A percentile compares a stretch with the other conserved stretches of the same genome.
Evolutionary conservation across 2,329 filamentous ascomycete species (phyloP).

Genomic region (Claviceps pazoutovae): DNA sequence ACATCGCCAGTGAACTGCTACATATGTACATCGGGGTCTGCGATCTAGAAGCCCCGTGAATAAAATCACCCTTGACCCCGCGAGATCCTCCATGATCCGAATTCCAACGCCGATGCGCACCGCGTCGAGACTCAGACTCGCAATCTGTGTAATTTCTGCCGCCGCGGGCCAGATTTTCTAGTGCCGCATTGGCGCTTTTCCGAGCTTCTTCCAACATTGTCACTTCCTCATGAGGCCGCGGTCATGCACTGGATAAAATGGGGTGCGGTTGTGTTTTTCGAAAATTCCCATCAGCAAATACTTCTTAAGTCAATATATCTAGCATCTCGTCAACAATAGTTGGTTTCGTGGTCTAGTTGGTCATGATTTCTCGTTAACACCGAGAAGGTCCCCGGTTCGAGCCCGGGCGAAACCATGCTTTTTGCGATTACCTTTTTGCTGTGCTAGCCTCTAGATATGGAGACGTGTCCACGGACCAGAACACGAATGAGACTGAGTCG

Average conservation of each 20-base stretch:
- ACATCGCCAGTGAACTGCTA: not conserved
- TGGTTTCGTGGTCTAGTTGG: slow-evolving; percentile 7
- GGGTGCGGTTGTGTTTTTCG: not conserved
- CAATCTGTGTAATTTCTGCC: slow-evolving; percentile 12
- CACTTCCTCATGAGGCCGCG: slow-evolving; percentile 14
- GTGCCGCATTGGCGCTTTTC: slow-evolving; percentile 12
- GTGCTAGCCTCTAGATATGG: no score
- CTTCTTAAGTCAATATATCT: not conserved
- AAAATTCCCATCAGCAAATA: not conserved
- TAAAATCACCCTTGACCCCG: slow-evolving; percentile 10
- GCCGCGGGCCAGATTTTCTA: slow-evolving; percentile 13
- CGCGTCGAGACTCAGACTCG: slow-evolving; percentile 11
- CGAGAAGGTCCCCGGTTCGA: slow-evolving; percentile 27
- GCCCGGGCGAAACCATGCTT: slow-evolving; percentile 22
- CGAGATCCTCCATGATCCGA: slow-evolving; percentile 14
- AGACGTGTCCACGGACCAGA: no score
- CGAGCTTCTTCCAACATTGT: slow-evolving; percentile 12
- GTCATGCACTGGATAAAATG: slow-evolving; percentile 16
- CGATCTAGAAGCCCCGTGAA: slow-evolving; percentile 10
- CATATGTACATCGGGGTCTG: slow-evolving; percentile 1
- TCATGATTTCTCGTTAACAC: slow-evolving; percentile 15
- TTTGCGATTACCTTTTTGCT: slow-evolving; percentile 7
- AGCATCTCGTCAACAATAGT: not conserved
- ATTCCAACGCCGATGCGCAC: slow-evolving; percentile 15
- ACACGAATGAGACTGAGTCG: no score